phyloP scores from a whole-genome alignment of 1,284 basidiomycete species.

The Cutaneotrichosporon arboriforme region DNA sequence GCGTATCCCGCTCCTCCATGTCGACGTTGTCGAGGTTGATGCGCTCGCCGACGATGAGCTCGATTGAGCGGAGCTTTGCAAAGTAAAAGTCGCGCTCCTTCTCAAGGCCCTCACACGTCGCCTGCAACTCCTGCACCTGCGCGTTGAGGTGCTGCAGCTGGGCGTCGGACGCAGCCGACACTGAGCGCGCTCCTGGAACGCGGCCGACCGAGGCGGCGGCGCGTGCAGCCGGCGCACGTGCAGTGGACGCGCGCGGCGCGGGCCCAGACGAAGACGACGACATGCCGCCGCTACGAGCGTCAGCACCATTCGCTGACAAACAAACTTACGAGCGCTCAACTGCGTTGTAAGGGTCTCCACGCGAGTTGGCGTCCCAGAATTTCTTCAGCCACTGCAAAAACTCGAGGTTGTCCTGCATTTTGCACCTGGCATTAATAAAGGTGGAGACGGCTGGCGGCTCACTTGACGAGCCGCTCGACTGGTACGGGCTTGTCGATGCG shows the following conservation, averaged over 20 bases:
- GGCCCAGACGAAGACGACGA: not conserved
- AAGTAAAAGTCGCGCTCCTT: slow-evolving; percentile 99
- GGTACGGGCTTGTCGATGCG: slow-evolving; percentile 96
- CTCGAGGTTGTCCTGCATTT: slow-evolving; percentile 99
- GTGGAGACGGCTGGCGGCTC: slow-evolving; percentile 8
- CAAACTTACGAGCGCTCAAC: slow-evolving; percentile 53
- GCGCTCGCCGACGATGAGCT: slow-evolving; percentile 80
- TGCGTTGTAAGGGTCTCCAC: slow-evolving; percentile 83
- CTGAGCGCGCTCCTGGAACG: slow-evolving; percentile 8
- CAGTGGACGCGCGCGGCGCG: slow-evolving; percentile 3
- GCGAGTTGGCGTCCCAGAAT: slow-evolving; percentile 90
- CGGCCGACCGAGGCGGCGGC: slow-evolving; percentile 9
- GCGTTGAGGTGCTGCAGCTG: slow-evolving; percentile 33
- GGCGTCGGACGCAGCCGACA: slow-evolving; percentile 25
- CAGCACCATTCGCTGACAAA: slow-evolving; percentile 11
- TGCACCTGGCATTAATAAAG: slow-evolving; percentile 55
- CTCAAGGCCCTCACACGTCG: slow-evolving; percentile 78
- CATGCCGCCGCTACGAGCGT: slow-evolving; percentile 2
- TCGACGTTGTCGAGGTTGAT: slow-evolving; percentile 58
- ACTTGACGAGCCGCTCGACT: slow-evolving; percentile 83
- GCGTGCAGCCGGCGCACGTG: slow-evolving; percentile 17
- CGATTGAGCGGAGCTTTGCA: slow-evolving; percentile 92
- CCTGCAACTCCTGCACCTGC: slow-evolving; percentile 76
- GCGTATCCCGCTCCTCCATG: slow-evolving; percentile 61
- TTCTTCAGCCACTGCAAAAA: slow-evolving; percentile 97